Base-by-base conservation (phyloP, 1,139 yeast species). In the Hansenula lynferdii region DNA sequence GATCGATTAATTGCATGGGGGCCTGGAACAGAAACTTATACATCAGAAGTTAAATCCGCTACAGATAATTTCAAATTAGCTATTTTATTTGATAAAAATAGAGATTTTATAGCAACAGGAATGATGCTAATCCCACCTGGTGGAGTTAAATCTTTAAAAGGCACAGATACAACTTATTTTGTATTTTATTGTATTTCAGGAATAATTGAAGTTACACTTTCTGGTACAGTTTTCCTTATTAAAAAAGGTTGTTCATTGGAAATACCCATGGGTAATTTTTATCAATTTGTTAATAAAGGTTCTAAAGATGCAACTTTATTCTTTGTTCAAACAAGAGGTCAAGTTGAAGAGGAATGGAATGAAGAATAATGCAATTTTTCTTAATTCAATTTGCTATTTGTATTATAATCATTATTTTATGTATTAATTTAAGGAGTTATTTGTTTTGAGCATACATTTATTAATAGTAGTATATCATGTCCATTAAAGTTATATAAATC, bases 111-210 rank as follows among this genome's bases (percentile, higher is more conserved):
- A 38, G 95, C 95, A 0, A 78, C 86, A 24, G 97, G 96, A 2
- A 67, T 86, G 47, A 66, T 89, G 42, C 77, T 76, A 39, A 63
- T 89, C 20, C 87, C 92, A 0, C 60, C 69, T 4, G 79, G 77
- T 12, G 85, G 86, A 1, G 66, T 66, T 35, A 87, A 87, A 56
- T 75, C 79, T 33, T 61, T 72, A 44, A 75, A 78, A 49, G 73
- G 80, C 19, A 77, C 94, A 12, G 79, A 75, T 28, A 79, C 79
- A 39, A 80, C 85, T 7, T 73, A 80, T 44, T 82, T 83, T 50
- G 77, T 83, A 25, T 89, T 87, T 56, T 84, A 79, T 56, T 87
- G 89, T 26, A 71, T 83, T 10, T 65, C 70, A 31, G 97, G 97
- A 0, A 54, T 72, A 3, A 60, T 86, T 12, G 86, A 85, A 52